These are phyloP conservation scores for Solanum hybrid DNA, from an alignment of 305 asterid genomes.

Conservation along the genomic window DNA sequence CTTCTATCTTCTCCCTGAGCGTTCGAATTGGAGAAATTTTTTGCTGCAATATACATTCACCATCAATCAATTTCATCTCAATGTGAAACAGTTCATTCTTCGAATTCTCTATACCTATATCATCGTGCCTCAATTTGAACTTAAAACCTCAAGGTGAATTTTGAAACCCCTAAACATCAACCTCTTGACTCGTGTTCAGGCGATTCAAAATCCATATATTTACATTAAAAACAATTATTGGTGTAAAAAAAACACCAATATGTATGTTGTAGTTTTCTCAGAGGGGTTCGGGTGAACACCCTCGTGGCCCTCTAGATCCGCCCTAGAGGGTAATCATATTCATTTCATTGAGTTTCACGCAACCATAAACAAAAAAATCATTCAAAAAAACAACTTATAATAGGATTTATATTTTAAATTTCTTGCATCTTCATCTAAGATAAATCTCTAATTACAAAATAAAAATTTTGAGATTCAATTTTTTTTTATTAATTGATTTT, in stretches of 20 bases:
- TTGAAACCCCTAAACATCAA: not conserved
- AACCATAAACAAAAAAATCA: not conserved
- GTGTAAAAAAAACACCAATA: not conserved
- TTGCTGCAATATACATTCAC: constrained; percentile 17
- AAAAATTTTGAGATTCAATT: not conserved
- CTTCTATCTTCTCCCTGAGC: constrained; percentile 53
- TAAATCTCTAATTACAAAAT: not conserved
- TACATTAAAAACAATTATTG: not conserved
- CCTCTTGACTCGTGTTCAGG: not conserved
- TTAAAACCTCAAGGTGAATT: not conserved
- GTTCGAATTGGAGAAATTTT: constrained; percentile 48
- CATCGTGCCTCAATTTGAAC: not conserved
- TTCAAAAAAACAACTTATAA: not conserved
- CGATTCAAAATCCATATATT: not conserved
- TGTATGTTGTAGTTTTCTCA: not conserved
- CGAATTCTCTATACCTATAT: not conserved
- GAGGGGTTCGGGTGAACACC: not conserved
- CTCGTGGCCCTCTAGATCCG: not conserved
- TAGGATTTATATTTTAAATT: not conserved
- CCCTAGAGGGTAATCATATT: not conserved
- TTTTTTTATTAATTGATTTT: not conserved
- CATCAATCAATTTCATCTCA: not conserved
- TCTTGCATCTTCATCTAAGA: not conserved
- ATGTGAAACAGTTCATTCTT: not conserved
- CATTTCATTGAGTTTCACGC: not conserved